phyloP scores from a whole-genome alignment of 371 early-diverging fungal genomes.

The Mucor piriformis region DNA sequence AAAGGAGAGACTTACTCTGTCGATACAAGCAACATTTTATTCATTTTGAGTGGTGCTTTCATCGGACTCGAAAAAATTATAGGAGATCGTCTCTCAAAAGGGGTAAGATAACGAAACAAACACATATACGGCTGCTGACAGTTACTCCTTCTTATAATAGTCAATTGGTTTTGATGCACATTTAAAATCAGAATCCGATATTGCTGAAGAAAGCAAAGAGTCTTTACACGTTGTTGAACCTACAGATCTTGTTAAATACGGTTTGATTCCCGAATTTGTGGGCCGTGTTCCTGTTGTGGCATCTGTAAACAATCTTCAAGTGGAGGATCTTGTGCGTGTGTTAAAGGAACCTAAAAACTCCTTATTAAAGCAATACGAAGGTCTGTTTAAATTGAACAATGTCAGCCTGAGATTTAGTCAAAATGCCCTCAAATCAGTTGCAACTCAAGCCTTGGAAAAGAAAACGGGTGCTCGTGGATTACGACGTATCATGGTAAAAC shows the following conservation, averaged over 20 bases:
- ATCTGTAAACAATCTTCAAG: slow-evolving; percentile 68
- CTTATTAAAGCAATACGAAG: slow-evolving; percentile 81
- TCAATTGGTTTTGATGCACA: slow-evolving; percentile 76
- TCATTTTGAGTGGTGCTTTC: slow-evolving; percentile 91
- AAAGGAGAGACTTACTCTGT: slow-evolving; percentile 84
- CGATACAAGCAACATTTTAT: slow-evolving; percentile 90
- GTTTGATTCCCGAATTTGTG: slow-evolving; percentile 91
- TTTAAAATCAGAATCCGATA: slow-evolving; percentile 39
- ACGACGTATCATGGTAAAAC: slow-evolving; percentile 76
- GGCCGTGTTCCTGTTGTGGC: slow-evolving; percentile 91
- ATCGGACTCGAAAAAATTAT: slow-evolving; percentile 87
- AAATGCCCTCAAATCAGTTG: slow-evolving; percentile 71
- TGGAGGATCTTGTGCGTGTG: slow-evolving; percentile 76
- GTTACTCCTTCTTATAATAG: slow-evolving; percentile 9
- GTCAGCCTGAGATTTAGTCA: slow-evolving; percentile 72
- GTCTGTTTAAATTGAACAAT: slow-evolving; percentile 70
- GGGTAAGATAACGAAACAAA: slow-evolving; percentile 42
- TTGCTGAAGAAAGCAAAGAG: slow-evolving; percentile 12
- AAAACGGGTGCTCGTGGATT: slow-evolving; percentile 91
- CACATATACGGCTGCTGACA: too few species aligned
- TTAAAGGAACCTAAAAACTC: slow-evolving; percentile 87
- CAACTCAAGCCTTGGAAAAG: slow-evolving; percentile 76
- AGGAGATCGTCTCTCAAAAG: slow-evolving; percentile 76
- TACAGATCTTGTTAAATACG: slow-evolving; percentile 84
- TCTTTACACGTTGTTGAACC: slow-evolving; percentile 25